phyloP scores from a whole-genome alignment of 495 filamentous ascomycete genomes.

The Penicillium waksmanii region DNA sequence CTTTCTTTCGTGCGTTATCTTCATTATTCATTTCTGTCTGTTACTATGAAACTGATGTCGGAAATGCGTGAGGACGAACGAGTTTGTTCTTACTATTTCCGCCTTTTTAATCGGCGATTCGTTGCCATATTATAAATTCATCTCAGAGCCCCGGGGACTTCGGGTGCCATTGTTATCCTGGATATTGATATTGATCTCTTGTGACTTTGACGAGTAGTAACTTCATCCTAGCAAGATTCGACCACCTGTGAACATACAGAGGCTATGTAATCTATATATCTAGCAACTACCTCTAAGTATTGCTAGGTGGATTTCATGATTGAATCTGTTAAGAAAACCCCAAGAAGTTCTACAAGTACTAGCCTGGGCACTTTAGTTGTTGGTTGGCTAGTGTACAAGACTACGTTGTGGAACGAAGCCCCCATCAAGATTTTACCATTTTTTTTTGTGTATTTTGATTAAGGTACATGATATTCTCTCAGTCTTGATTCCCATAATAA shows the following conservation, averaged over 20 bases:
- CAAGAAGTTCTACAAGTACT: no score
- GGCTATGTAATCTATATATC: no score
- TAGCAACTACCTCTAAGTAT: no score
- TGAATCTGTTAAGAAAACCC: no score
- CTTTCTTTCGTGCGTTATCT: constrained; percentile 6
- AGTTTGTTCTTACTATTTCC: not conserved
- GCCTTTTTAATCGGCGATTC: not conserved
- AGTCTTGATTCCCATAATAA: not conserved
- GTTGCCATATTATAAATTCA: not conserved
- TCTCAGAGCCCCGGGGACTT: not conserved
- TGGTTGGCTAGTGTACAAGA: not conserved
- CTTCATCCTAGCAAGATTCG: not conserved
- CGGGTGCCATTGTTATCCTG: not conserved
- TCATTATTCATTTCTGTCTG: not conserved
- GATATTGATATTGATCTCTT: not conserved
- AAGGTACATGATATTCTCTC: not conserved
- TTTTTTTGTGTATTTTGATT: not conserved
- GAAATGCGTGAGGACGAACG: constrained; percentile 9
- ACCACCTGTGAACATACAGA: no score
- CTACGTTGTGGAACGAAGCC: not conserved
- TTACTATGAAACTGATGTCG: constrained; percentile 7
- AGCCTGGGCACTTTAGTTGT: no score
- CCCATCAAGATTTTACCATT: not conserved
- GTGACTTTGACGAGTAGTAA: not conserved
- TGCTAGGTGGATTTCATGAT: no score